Evolutionary conservation across 257 asterid genomes (phyloP).

Genomic region (Ligustrum vulgare): DNA sequence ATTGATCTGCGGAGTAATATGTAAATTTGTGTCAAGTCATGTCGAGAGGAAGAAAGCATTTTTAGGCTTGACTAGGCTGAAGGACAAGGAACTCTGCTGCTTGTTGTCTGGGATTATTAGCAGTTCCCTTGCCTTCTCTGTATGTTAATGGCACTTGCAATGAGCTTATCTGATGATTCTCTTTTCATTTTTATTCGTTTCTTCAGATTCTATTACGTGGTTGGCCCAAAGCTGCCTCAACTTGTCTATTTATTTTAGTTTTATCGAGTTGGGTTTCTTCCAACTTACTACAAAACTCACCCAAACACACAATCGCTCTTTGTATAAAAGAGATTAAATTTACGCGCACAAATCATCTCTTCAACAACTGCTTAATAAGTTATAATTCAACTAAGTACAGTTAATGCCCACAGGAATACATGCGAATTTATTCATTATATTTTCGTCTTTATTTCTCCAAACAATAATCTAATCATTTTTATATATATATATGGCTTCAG

Average conservation of each 20-base stretch:
- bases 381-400: neutral
- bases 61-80: constrained; percentile 18
- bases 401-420: neutral
- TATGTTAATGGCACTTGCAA: constrained; percentile 13
- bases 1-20: constrained; percentile 25
- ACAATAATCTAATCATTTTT: too few relatives aligned
- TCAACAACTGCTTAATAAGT: neutral
- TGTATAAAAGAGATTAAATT: neutral
- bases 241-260: neutral
- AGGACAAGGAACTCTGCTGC: constrained; percentile 31
- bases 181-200: constrained; percentile 2
- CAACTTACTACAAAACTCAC: neutral
- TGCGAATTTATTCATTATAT: neutral
- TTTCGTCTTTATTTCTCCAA: too few relatives aligned
- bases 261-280: neutral
- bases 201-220: constrained; percentile 7
- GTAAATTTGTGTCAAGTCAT: constrained; percentile 33
- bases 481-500: too few relatives aligned
- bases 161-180: constrained; percentile 28
- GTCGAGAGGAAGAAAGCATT: constrained; percentile 26
- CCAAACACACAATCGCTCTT: neutral
- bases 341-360: neutral
- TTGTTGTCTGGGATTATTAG: constrained; percentile 18
- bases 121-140: neutral
- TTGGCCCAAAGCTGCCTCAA: neutral